A percentile compares a stretch with the other conserved stretches of the same genome.
Conservation (phyloP, 2,329 filamentous ascomycete genomes). For the Phialemonium atrogriseum region DNA sequence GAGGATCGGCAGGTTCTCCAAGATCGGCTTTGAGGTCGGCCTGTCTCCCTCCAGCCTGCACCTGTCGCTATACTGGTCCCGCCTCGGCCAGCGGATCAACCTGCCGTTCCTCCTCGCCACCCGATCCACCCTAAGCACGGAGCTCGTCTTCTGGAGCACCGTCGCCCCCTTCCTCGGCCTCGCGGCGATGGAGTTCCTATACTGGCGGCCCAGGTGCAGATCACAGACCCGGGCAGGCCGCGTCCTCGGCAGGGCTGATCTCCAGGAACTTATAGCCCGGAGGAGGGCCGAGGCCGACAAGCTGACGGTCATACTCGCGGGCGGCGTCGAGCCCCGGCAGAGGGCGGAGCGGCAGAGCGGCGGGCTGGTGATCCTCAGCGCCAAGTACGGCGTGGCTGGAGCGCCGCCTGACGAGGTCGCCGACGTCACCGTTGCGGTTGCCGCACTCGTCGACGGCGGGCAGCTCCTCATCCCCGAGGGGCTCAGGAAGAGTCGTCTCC, state of each 20-base stretch:
- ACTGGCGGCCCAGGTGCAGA: slow-evolving; percentile 7
- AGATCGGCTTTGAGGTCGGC: slow-evolving; percentile 35
- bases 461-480: slow-evolving; percentile 29
- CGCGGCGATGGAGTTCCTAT: slow-evolving; percentile 25
- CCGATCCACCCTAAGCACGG: slow-evolving; percentile 15
- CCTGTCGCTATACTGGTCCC: slow-evolving; percentile 38
- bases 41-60: slow-evolving; percentile 31
- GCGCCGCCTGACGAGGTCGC: slow-evolving; percentile 31
- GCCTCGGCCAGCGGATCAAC: slow-evolving; percentile 33
- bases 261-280: slow-evolving; percentile 20
- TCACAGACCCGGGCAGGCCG: slow-evolving; percentile 1
- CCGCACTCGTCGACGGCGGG: slow-evolving; percentile 33
- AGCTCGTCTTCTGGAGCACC: slow-evolving; percentile 28
- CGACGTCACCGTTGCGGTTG: slow-evolving; percentile 39
- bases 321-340: slow-evolving; percentile 29
- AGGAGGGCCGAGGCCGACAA: slow-evolving; percentile 36
- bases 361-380: slow-evolving; percentile 39
- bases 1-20: slow-evolving; percentile 30
- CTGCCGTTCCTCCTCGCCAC: slow-evolving; percentile 33
- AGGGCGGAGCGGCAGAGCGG: slow-evolving; percentile 24
- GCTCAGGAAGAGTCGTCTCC: slow-evolving; percentile 32
- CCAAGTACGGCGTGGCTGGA: slow-evolving; percentile 35
- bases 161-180: slow-evolving; percentile 31
- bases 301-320: slow-evolving; percentile 31
- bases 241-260: slow-evolving; percentile 5